These are phyloP conservation scores for Nitzschia palea DNA, from an alignment of 108 stramenopile genomes.

Conservation along the genomic window DNA sequence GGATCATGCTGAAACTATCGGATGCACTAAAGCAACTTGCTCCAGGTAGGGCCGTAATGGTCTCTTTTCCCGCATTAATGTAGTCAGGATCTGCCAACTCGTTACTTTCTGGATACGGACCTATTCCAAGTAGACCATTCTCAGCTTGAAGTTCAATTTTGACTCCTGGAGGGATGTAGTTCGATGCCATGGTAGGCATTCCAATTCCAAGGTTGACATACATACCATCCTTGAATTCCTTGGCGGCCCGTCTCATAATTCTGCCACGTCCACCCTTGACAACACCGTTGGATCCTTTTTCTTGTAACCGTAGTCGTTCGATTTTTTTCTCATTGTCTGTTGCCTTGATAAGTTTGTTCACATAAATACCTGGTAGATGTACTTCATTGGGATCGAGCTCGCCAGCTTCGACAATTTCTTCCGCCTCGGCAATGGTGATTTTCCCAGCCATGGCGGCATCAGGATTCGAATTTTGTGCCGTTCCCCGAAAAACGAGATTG, in stretches of 20 bases:
- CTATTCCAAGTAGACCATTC: constrained; percentile 91
- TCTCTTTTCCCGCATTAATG: constrained; percentile 95
- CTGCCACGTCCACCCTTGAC: constrained; percentile 67
- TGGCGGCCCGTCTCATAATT: constrained; percentile 87
- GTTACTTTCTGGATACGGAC: constrained; percentile 75
- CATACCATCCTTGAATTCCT: constrained; percentile 92
- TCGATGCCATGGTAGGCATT: constrained; percentile 83
- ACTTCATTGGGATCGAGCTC: constrained; percentile 85
- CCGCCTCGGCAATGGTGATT: constrained; percentile 87
- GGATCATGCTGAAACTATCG: constrained; percentile 92
- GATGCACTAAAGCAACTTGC: constrained; percentile 79
- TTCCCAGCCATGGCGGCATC: constrained; percentile 89
- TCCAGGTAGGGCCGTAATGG: constrained; percentile 75
- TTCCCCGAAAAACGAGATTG: constrained; percentile 91
- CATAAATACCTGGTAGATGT: constrained; percentile 90
- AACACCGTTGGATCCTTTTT: constrained; percentile 36
- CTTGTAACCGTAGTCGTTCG: constrained; percentile 65
- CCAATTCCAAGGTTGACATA: constrained; percentile 96
- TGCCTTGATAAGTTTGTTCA: constrained; percentile 82
- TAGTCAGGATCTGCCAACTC: constrained; percentile 79
- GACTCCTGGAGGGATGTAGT: constrained; percentile 85
- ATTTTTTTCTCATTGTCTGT: constrained; percentile 84
- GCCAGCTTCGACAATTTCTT: constrained; percentile 87
- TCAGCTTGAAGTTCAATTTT: constrained; percentile 91
- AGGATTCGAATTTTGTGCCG: constrained; percentile 90